Percentiles rank a stretch among this genome's conserved stretches.
These are phyloP conservation scores for Paxillus involutus DNA, from an alignment of 768 basidiomycete genomes.

Conservation along the genomic window DNA sequence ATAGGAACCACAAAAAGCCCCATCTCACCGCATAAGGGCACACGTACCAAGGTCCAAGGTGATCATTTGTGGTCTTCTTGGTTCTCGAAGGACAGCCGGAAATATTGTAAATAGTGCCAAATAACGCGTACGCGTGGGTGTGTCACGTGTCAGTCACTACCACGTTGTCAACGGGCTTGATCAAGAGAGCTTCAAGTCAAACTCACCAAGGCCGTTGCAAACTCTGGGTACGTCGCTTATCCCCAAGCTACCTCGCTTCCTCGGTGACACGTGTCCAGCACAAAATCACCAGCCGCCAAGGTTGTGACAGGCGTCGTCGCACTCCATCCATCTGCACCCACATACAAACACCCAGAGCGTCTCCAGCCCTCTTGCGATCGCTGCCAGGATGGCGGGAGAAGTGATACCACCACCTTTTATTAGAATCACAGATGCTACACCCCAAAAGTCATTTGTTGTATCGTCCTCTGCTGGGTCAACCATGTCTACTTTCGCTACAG, in stretches of 20 bases:
- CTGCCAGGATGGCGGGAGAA: neutral
- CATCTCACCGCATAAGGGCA: neutral
- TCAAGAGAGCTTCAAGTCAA: neutral
- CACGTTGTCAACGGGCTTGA: no score
- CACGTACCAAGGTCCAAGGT: neutral
- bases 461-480: neutral
- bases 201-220: neutral
- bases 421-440: slow-evolving; percentile 21
- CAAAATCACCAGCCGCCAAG: neutral
- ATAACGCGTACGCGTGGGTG: slow-evolving; percentile 10
- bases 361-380: neutral
- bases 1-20: neutral
- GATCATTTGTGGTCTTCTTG: slow-evolving; percentile 8
- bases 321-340: neutral
- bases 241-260: no score
- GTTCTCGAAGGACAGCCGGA: neutral
- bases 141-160: slow-evolving; percentile 8
- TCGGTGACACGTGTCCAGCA: neutral
- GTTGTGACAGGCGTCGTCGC: neutral
- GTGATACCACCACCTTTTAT: neutral
- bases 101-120: slow-evolving; percentile 11
- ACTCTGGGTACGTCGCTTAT: no score
- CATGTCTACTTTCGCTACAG: slow-evolving; percentile 4
- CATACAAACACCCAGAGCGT: no score
- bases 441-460: slow-evolving; percentile 8